phyloP scores from a whole-genome alignment of 805 yeast species.

The Teunomyces panamensis region DNA sequence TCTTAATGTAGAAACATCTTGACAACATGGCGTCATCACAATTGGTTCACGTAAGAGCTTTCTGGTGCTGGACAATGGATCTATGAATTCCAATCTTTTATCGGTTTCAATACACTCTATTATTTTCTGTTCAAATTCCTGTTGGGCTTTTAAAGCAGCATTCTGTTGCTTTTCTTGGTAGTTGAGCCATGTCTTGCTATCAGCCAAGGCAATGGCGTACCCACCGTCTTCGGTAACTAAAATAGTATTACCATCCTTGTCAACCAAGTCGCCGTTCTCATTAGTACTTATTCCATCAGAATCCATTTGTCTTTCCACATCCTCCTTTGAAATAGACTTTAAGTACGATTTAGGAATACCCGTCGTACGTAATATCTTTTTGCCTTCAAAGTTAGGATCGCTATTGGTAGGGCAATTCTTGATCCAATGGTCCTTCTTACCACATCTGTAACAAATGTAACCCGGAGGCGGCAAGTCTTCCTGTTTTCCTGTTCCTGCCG shows the following conservation, averaged over 20 bases:
- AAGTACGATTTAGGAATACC: conserved; percentile 96
- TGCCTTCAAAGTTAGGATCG: conserved; percentile 93
- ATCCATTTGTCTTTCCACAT: conserved; percentile 51
- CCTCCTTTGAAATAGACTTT: conserved; percentile 79
- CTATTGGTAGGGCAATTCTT: conserved; percentile 91
- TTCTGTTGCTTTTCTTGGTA: conserved; percentile 68
- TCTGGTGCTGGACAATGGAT: conserved; percentile 53
- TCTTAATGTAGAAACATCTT: conserved; percentile 51
- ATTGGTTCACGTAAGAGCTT: conserved; percentile 64
- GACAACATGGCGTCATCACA: conserved; percentile 81
- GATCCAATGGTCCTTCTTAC: conserved; percentile 91
- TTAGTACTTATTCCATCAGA: conserved; percentile 30
- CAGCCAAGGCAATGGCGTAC: conserved; percentile 95
- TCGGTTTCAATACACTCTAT: conserved; percentile 30
- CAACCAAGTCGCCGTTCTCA: conserved; percentile 44
- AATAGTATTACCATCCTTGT: conserved; percentile 52
- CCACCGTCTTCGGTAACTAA: conserved; percentile 94
- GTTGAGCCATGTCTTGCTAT: conserved; percentile 82
- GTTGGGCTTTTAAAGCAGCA: conserved; percentile 46
- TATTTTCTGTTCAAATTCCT: conserved; percentile 47
- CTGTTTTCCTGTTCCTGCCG: conserved; percentile 23
- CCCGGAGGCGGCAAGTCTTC: conserved; percentile 93
- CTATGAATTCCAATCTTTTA: conserved; percentile 46
- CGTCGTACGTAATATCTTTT: conserved; percentile 84
- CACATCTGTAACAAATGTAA: conserved; percentile 94